Percentiles rank a stretch among this genome's conserved stretches.
phyloP scores from a whole-genome alignment of 208 protist species.

The Trypanosoma avium region DNA sequence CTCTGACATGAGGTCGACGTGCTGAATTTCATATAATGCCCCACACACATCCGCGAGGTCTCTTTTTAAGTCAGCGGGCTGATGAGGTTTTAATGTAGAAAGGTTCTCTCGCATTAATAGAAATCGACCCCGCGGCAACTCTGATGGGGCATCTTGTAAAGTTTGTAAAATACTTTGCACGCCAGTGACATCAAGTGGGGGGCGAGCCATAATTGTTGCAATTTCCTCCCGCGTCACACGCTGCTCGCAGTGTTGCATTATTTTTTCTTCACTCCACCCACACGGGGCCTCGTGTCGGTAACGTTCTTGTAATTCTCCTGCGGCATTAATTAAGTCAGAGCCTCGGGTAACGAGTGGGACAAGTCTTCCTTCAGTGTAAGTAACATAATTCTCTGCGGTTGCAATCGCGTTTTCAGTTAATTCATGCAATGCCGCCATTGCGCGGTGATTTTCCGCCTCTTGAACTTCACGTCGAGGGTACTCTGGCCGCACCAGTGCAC shows the following conservation, averaged over 20 bases:
- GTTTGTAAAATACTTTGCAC: constrained; percentile 45
- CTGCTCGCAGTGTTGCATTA: constrained; percentile 70
- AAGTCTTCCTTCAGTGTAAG: constrained; percentile 71
- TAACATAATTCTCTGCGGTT: constrained; percentile 67
- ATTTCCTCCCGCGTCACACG: constrained; percentile 44
- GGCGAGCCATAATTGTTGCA: constrained; percentile 37
- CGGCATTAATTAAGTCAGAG: constrained; percentile 28
- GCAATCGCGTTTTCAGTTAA: constrained; percentile 63
- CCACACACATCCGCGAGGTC: constrained; percentile 48
- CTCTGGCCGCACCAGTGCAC: constrained; percentile 39
- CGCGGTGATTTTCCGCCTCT: constrained; percentile 66
- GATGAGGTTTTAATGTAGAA: constrained; percentile 44
- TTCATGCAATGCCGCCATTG: constrained; percentile 45
- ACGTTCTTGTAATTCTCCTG: constrained; percentile 34
- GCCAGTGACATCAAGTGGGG: constrained; percentile 40
- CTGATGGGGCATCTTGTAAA: constrained; percentile 34
- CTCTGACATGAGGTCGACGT: constrained; percentile 53
- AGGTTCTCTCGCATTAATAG: constrained; percentile 66
- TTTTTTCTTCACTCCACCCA: constrained; percentile 66
- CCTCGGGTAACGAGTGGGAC: constrained; percentile 46
- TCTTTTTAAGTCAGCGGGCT: constrained; percentile 35
- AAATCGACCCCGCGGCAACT: constrained; percentile 59
- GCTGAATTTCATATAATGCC: constrained; percentile 72
- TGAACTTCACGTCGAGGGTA: constrained; percentile 64
- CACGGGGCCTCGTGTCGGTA: constrained; percentile 71